Evolutionary conservation across 2,329 filamentous ascomycete genomes (phyloP).

Genomic region (Simplicillium sp.): DNA sequence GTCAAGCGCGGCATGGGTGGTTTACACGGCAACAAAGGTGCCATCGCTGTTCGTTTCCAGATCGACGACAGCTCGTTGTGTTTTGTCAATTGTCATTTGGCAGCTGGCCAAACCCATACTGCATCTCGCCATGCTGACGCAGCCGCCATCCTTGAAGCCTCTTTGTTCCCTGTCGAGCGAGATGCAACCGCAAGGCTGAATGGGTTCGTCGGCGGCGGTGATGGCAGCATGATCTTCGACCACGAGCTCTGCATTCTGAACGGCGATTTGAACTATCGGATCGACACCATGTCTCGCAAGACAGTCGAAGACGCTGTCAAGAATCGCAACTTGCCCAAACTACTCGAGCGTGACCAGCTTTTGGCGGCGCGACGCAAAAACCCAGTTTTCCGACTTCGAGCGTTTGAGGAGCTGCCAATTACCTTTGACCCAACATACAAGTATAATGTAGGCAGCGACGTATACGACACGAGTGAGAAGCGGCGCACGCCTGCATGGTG

Average conservation of each 20-base stretch:
- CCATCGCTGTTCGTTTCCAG: slow-evolving; percentile 82
- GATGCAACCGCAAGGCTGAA: slow-evolving; percentile 62
- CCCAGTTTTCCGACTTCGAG: slow-evolving; percentile 76
- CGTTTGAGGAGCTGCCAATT: slow-evolving; percentile 86
- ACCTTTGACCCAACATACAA: slow-evolving; percentile 96
- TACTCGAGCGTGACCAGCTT: slow-evolving; percentile 89
- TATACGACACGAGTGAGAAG: slow-evolving; percentile 92
- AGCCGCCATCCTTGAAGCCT: slow-evolving; percentile 75
- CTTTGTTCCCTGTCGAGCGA: slow-evolving; percentile 62
- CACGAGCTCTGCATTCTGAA: slow-evolving; percentile 97
- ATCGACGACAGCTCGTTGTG: slow-evolving; percentile 91
- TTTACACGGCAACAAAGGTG: slow-evolving; percentile 92
- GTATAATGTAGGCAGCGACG: slow-evolving; percentile 92
- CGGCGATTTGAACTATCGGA: slow-evolving; percentile 95
- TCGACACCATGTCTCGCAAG: slow-evolving; percentile 92
- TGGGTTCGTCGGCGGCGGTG: slow-evolving; percentile 82
- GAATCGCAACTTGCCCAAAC: slow-evolving; percentile 69
- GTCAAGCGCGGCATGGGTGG: slow-evolving; percentile 96
- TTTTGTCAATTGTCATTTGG: slow-evolving; percentile 95
- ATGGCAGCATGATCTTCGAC: slow-evolving; percentile 89
- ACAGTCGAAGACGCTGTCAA: slow-evolving; percentile 82
- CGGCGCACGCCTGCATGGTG: slow-evolving; percentile 93
- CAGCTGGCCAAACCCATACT: slow-evolving; percentile 85
- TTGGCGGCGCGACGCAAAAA: slow-evolving; percentile 83
- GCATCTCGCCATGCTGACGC: slow-evolving; percentile 88